phyloP scores from a whole-genome alignment of 331 rosid genomes.

The Phaseolus coccineus region DNA sequence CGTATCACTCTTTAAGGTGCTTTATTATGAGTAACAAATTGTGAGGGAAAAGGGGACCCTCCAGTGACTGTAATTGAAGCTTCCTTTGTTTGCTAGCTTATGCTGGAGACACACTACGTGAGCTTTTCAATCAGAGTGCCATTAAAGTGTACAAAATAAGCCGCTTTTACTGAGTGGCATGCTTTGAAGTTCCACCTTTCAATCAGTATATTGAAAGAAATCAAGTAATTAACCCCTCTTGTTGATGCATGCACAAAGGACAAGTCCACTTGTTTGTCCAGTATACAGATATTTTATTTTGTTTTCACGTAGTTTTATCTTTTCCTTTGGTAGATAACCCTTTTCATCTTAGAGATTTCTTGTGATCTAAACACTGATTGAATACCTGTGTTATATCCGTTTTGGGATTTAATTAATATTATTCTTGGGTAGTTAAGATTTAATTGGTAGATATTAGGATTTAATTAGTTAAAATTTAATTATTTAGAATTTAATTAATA shows the following conservation, averaged over 20 bases:
- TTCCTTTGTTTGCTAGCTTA: conserved; percentile 53
- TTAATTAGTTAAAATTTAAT: too few species aligned
- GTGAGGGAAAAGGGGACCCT: conserved; percentile 60
- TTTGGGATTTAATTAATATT: too few species aligned
- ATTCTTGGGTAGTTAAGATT: too few species aligned
- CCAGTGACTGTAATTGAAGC: conserved; percentile 51
- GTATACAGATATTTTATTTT: neutral
- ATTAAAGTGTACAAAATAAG: conserved; percentile 50
- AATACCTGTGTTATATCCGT: too few species aligned
- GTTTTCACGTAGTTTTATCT: too few species aligned
- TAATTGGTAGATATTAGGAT: too few species aligned
- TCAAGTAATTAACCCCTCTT: conserved; percentile 35
- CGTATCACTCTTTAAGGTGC: conserved; percentile 67
- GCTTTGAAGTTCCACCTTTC: conserved; percentile 41
- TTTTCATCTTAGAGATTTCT: too few species aligned
- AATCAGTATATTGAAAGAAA: conserved; percentile 23
- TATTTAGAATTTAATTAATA: too few species aligned
- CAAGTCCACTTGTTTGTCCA: conserved; percentile 27
- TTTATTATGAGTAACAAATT: conserved; percentile 51
- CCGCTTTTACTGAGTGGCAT: conserved; percentile 43
- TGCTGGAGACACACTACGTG: conserved; percentile 37
- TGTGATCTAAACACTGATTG: too few species aligned
- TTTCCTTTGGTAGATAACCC: too few species aligned
- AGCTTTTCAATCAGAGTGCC: conserved; percentile 38
- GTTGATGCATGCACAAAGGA: conserved; percentile 17